Base-by-base conservation (phyloP, 352 stramenopile species). In the Blastocystis sp. region DNA sequence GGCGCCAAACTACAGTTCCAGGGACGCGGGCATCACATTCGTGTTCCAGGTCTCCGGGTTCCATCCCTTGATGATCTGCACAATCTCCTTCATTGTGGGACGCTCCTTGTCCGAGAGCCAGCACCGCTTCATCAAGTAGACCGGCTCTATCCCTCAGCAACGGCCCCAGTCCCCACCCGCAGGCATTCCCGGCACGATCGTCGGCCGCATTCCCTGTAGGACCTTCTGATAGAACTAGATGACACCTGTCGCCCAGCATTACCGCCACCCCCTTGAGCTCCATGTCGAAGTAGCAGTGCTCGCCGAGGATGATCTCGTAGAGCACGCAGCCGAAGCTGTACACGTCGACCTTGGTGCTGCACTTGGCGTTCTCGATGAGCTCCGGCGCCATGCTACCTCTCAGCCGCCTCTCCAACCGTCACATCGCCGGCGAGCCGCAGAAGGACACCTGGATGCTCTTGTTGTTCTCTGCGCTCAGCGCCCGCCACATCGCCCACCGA, bases 251-350 rank as follows among this genome's bases (percentile, higher is more conserved):
- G 16, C 21, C 11, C 24, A n/a, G 1, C 18, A 27, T 0, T 46
- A 81, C 69, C 21, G 53, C 46, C 16, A 81, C 36, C 6, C 69
- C 49, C 6, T 34, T n/a, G 21, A 63, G 38, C 49, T 81, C 44
- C 46, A 64, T 63, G 40, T 64, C 69, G 34, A 21, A 64, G 53
- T 81, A 81, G 69, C 69, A 81, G 21, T 63, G 69, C 53, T 64
- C 29, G 27, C 63, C 69, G 11, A 32, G 18, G 38, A 81, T 81
- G 27, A 85, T 56, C 44, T 85, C 75, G 29, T 85, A 85, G n/a
- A 85, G 48, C 34, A 85, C 75, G 38, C 57, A 76, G 32, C 57
- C 75, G 27, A 76, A 85, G 51, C 75, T 85, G 51, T 85, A 85
- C 16, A 85, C 75, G 40, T 85, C 75, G 4, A 85, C 75, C 34